Conservation (phyloP, 768 basidiomycete species). For the Leccinum uliginosum region DNA sequence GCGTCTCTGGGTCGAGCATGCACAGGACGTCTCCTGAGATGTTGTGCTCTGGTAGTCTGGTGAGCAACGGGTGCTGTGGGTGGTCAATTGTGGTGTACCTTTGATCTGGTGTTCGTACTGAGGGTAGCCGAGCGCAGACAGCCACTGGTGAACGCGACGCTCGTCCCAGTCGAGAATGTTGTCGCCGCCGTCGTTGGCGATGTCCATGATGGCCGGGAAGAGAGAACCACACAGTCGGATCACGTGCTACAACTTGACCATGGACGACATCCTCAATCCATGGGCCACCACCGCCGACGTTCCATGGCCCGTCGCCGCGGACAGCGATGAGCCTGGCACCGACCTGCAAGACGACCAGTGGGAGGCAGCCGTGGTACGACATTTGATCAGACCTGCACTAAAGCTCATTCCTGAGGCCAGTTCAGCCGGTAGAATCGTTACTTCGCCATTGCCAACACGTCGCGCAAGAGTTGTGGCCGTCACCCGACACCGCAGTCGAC, state of each 20-base stretch:
- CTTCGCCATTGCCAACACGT: slow-evolving; percentile 51
- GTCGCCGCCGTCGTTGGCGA: slow-evolving; percentile 24
- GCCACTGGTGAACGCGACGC: slow-evolving; percentile 74
- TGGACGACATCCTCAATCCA: slow-evolving; percentile 60
- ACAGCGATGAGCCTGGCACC: background rate
- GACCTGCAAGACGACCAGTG: slow-evolving; percentile 44
- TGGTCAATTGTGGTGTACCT: slow-evolving; percentile 41
- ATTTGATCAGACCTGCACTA: slow-evolving; percentile 10
- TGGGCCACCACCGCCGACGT: slow-evolving; percentile 50
- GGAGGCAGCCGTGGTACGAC: slow-evolving; percentile 65
- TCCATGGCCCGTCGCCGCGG: background rate
- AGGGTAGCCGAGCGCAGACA: slow-evolving; percentile 71
- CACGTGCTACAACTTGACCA: slow-evolving; percentile 16
- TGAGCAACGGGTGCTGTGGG: slow-evolving; percentile 2
- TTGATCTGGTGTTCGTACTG: slow-evolving; percentile 82
- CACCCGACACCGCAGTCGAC: slow-evolving; percentile 22
- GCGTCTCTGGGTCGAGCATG: slow-evolving; percentile 73
- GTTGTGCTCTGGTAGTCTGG: slow-evolving; percentile 62
- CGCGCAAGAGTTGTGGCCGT: slow-evolving; percentile 50
- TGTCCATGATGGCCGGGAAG: slow-evolving; percentile 24
- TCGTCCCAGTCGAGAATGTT: slow-evolving; percentile 67
- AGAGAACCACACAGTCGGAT: slow-evolving; percentile 11
- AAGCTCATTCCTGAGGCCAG: slow-evolving; percentile 16
- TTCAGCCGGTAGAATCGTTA: slow-evolving; percentile 54
- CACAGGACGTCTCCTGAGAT: slow-evolving; percentile 90